Evolutionary conservation across 2,329 filamentous ascomycete genomes (phyloP), one percentile per base, ranked within the genome.

Genomic region (Trichophyton verrucosum): DNA sequence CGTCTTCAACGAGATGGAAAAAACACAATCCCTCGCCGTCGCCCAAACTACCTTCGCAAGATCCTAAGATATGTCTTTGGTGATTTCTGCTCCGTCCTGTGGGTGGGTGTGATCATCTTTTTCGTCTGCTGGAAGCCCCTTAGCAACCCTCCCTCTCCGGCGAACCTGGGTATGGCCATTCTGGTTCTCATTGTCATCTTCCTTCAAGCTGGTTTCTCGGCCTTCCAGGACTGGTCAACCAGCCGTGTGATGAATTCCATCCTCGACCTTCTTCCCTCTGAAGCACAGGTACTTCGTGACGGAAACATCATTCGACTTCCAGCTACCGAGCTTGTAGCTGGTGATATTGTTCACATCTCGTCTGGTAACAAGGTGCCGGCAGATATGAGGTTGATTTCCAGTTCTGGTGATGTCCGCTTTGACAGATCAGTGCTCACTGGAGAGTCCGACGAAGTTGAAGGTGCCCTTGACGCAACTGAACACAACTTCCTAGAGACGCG

Each of bases 191-290:
- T 83, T 4, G 87, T 91, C 7, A 91, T 86, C 67, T 73, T 84
- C 64, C 81, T 86, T 40, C 83, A 87, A 66, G 87, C 86, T 64
- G 81, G 77, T 2, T 91, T 90, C 74, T 85, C 85, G 67, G 81
- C 82, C 67, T 87, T 80, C 77, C 83, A 86, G 67, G 88, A 91
- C 69, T 91, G 87, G 82, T 89, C 86, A 1, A 87, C 86, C 0
- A 86, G 82, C 1, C 78, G 85, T 3, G 87, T 91, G 60, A 91
- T 91, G 88, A 82, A 84, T 20, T 89, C 86, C 0, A 91, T 91
- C 69, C 87, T 85, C 57, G 86, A 81, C 22, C 88, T 91, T 87
- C 77, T 91, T 15, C 88, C 88, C 0, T 86, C 89, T 65, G 79
- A 84, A 62, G 89, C 85, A 66, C 75, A 85, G 30, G 78, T 87